Base-by-base conservation (phyloP, 1,284 basidiomycete genomes). In the Ustilago nuda region DNA sequence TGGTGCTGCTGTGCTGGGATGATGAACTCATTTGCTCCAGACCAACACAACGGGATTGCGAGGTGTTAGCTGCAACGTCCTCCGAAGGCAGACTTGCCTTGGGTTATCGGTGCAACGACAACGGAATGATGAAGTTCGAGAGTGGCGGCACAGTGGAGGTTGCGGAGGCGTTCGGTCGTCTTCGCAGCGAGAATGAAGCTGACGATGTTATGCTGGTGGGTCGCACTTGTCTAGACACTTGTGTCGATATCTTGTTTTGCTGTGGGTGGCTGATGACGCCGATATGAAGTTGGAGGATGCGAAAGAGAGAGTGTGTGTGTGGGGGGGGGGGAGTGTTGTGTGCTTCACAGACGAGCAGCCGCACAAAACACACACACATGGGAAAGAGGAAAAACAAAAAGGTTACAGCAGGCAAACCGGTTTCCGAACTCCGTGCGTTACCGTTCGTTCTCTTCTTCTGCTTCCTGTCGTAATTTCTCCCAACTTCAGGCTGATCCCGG, bases 21-120 rank as follows among this genome's bases (percentile, higher is more conserved):
- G 73, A 50, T 41, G 51, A 61, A 67, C 4, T 57, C 67, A 71
- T 76, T 65, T 39, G 65, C 62, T 53, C 37, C 7, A 48, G 39
- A 45, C 32, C 48, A 30, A 17, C 48, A 32, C 11, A n/a, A 4
- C 12, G 52, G 30, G 17, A 30, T n/a, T 15, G 15, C 17, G 27
- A 33, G 15, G n/a, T 7, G 23, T 27, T 27, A 27, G 30, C 45
- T 12, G 12, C 51, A 36, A 33, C 33, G 50, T 41, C 23, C 48
- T n/a, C 9, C 9, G 17, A 43, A 58, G 30, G 50, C 50, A 51
- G 61, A 32, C 59, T 39, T 30, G 30, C 59, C 57, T 41, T n/a
- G 17, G 46, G 19, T 41, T 37, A 41, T 33, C 37, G 32, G 13
- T 6, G 33, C 17, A 23, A 23, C 23, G 45, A 27, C 46, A 36